A percentile compares a stretch with the other conserved stretches of the same genome.
These are phyloP conservation scores for Scenedesmus sp. DNA, from an alignment of 163 green algal species.

Conservation along the genomic window DNA sequence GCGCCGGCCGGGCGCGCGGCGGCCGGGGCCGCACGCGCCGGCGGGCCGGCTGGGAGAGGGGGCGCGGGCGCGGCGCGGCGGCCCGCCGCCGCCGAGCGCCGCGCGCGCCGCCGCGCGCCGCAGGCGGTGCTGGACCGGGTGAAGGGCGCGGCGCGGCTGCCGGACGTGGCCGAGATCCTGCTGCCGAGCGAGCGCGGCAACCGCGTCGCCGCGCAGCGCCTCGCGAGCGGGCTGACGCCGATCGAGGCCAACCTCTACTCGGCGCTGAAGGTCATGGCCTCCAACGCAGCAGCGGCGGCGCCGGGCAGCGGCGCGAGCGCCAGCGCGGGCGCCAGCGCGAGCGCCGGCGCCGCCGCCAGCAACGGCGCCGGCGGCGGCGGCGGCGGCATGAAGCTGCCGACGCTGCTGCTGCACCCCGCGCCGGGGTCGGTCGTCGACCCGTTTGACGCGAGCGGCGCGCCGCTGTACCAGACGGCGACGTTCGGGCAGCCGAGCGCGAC, in stretches of 20 bases:
- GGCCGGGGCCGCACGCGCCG: not conserved
- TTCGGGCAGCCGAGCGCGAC: conserved; percentile 92
- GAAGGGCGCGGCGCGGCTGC: conserved; percentile 61
- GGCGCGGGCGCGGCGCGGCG: not conserved
- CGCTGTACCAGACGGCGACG: conserved; percentile 96
- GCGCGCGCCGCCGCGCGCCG: not conserved
- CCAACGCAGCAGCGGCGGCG: conserved; percentile 31
- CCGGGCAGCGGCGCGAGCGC: not conserved
- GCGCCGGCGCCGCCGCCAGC: not conserved
- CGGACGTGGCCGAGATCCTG: conserved; percentile 71
- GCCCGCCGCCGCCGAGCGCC: not conserved
- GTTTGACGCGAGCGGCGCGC: conserved; percentile 74
- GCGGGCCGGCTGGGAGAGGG: not conserved
- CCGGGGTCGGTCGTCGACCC: conserved; percentile 66
- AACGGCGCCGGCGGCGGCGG: not conserved
- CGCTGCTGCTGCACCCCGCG: conserved; percentile 44
- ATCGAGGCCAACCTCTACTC: conserved; percentile 67
- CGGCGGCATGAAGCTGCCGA: not conserved
- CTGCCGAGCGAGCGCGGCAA: conserved; percentile 78
- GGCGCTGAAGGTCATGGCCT: conserved; percentile 41
- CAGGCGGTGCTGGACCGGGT: conserved; percentile 64
- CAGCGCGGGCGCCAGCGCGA: not conserved
- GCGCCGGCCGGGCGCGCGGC: not conserved
- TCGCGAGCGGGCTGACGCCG: conserved; percentile 44
- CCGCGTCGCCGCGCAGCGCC: conserved; percentile 51